Percentiles rank a stretch among this genome's conserved stretches.
Evolutionary conservation across 305 asterid species (phyloP).

Genomic region (Fraxinus xanthoxyloides): DNA sequence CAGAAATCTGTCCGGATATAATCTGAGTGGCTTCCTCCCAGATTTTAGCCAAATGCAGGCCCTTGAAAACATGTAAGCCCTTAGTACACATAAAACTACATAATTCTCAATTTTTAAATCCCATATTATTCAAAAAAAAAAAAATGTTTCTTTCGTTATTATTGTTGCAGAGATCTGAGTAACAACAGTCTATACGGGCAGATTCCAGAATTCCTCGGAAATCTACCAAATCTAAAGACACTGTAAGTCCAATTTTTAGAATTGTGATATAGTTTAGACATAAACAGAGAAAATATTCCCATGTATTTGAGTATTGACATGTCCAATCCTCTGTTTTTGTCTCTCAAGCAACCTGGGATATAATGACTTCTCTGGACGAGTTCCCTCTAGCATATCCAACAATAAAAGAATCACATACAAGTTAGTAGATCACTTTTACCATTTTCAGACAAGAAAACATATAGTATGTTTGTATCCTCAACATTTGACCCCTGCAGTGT

Average conservation of each 20-base stretch:
- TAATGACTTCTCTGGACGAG: constrained; percentile 28
- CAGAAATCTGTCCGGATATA: constrained; percentile 25
- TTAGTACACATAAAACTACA: neutral
- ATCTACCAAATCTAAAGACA: constrained; percentile 32
- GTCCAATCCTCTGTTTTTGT: neutral
- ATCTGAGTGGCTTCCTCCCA: constrained; percentile 22
- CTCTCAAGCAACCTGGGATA: constrained; percentile 30
- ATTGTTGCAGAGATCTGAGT: constrained; percentile 24
- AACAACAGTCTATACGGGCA: constrained; percentile 26
- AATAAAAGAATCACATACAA: constrained; percentile 21
- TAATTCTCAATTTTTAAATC: neutral
- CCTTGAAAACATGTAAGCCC: constrained; percentile 24
- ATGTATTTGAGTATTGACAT: neutral
- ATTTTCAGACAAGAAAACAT: neutral
- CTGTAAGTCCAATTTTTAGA: constrained; percentile 19
- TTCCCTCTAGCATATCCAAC: constrained; percentile 31
- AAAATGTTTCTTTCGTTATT: neutral
- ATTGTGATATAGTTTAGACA: neutral
- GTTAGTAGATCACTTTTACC: constrained; percentile 17
- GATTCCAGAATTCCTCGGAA: constrained; percentile 38
- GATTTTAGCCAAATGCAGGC: constrained; percentile 36
- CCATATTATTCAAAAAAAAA: neutral
- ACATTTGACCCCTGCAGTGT: constrained; percentile 9
- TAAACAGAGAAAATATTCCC: neutral
- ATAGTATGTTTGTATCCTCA: neutral